Evolutionary conservation across 345 rosid species (phyloP).

Genomic region (Populus alba): DNA sequence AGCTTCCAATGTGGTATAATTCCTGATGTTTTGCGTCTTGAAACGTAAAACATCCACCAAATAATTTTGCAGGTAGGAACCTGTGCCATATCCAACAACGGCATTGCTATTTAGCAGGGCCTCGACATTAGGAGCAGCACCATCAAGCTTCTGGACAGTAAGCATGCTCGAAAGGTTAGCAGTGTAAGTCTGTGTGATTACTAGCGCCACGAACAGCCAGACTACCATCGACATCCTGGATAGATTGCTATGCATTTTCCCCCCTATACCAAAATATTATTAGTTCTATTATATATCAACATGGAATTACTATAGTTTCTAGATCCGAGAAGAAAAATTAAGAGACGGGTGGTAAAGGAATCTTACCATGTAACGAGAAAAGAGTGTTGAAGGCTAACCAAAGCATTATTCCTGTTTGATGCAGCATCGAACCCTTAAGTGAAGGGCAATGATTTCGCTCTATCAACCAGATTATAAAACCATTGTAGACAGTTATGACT

Average conservation of each 20-base stretch:
- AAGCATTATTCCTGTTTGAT: constrained; percentile 12
- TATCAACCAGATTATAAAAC: constrained; percentile 20
- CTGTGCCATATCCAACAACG: constrained; percentile 11
- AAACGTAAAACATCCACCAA: constrained; percentile 6
- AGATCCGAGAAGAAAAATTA: not conserved
- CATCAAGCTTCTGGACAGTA: constrained; percentile 8
- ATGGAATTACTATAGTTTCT: not conserved
- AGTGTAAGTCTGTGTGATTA: constrained; percentile 19
- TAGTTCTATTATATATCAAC: too few relatives aligned
- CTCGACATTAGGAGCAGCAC: not conserved
- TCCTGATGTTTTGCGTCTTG: not conserved
- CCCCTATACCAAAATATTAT: not conserved
- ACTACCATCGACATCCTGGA: constrained; percentile 24
- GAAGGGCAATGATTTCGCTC: constrained; percentile 16
- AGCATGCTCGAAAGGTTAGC: constrained; percentile 23
- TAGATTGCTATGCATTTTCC: constrained; percentile 17
- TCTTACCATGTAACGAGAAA: constrained; percentile 15
- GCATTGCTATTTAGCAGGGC: constrained; percentile 10
- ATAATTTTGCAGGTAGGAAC: not conserved
- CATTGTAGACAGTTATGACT: constrained; percentile 17
- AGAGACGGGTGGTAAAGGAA: not conserved
- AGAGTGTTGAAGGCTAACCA: constrained; percentile 23
- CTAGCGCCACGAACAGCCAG: constrained; percentile 25
- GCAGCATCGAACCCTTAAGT: not conserved
- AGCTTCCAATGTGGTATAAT: not conserved